Evolutionary conservation across 805 yeast species (phyloP), one percentile per base, ranked within the genome.

Genomic region (Metschnikowia similis): DNA sequence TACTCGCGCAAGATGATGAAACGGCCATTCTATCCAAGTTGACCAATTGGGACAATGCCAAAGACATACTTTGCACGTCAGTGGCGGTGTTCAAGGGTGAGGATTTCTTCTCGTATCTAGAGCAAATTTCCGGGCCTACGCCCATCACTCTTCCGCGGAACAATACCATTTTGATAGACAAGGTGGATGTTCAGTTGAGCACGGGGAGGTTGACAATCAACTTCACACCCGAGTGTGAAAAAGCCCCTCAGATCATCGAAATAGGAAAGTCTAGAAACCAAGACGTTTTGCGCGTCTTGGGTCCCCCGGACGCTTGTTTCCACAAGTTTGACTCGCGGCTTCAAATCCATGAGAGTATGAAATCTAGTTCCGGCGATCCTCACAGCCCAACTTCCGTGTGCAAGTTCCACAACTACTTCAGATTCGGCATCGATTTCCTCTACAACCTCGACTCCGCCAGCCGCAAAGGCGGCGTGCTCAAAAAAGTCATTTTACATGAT

Each of bases 261-360:
- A 61, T 82, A 3, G 81, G 82, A 0, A 40, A 58, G 31, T 74
- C 82, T 1, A 65, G 77, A 0, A 80, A 81, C 64, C 82, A 78
- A 53, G 77, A 75, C 21, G 63, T 80, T 0, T 54, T 81, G 7
- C 62, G 67, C 16, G 57, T 65, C 0, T 61, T 82, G 17, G 87
- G 87, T 0, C 81, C 84, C 1, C 86, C 87, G 0, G 80, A 79
- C 42, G 83, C 77, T 41, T 69, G 67, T 4, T 72, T 80, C 52
- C 64, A 69, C 51, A 77, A 76, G 53, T 69, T 70, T 45, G 81
- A 76, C 52, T 68, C 73, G 2, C 63, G 80, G 52, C 61, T 72
- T 13, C 60, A 64, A 51, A 78, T 72, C 34, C 80, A 71, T 60
- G 39, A 43, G 27, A 43, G 34, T 30, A 27, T 34, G 34, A 28